Percentiles rank a stretch among this genome's conserved stretches.
These are phyloP conservation scores for Calocybe indica DNA, from an alignment of 768 basidiomycete genomes.

Conservation along the genomic window DNA sequence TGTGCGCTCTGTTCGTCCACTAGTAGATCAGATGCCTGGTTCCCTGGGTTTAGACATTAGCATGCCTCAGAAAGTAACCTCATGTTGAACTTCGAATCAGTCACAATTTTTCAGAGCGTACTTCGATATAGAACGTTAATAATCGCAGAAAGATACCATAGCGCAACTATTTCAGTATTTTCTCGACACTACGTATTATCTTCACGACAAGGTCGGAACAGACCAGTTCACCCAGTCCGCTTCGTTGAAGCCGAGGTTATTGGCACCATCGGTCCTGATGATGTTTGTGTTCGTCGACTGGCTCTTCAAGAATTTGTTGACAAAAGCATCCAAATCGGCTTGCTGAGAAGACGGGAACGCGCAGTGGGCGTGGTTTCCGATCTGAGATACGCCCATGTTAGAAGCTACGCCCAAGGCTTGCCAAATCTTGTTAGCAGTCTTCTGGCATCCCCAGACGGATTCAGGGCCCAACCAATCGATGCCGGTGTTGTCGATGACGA, in stretches of 20 bases:
- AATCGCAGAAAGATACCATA: too few species aligned
- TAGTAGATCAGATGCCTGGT: too few species aligned
- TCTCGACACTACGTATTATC: background rate
- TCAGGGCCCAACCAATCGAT: conserved; percentile 51
- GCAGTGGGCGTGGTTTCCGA: conserved; percentile 51
- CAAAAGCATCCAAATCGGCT: conserved; percentile 42
- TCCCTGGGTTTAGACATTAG: too few species aligned
- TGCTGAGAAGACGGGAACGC: conserved; percentile 43
- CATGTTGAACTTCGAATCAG: too few species aligned
- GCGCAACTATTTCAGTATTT: too few species aligned
- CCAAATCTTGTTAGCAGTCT: conserved; percentile 43
- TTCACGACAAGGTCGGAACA: conserved; percentile 34
- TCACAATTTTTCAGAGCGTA: too few species aligned
- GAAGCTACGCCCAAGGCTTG: conserved; percentile 41
- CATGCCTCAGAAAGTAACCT: too few species aligned
- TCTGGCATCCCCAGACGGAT: conserved; percentile 45
- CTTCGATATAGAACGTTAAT: too few species aligned
- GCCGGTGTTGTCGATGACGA: conserved; percentile 50
- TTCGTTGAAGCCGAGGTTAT: conserved; percentile 31
- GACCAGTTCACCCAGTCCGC: conserved; percentile 46
- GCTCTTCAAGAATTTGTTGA: conserved; percentile 49
- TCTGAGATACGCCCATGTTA: conserved; percentile 47
- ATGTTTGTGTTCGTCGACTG: conserved; percentile 42
- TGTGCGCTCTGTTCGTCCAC: too few species aligned
- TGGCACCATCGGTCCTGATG: conserved; percentile 35